Conservation (phyloP, 2,329 filamentous ascomycete species). For the Paramyrothecium sp. region DNA sequence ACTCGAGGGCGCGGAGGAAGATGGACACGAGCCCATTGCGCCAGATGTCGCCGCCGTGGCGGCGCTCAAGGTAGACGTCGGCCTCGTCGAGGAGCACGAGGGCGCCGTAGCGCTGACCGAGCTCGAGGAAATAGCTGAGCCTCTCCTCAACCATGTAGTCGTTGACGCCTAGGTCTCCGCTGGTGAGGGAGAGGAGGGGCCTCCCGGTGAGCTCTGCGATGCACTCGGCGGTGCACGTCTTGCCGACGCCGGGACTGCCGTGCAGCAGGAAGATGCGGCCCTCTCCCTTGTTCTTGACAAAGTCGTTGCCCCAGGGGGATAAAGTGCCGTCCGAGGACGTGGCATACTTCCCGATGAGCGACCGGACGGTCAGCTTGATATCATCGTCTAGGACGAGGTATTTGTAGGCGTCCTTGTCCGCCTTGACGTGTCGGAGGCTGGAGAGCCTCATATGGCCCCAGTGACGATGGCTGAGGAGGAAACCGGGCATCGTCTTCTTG, state of each 20-base stretch:
- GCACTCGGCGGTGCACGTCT: conserved; percentile 56
- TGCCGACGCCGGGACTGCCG: conserved; percentile 54
- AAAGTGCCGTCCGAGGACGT: conserved; percentile 33
- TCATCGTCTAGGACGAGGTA: conserved; percentile 48
- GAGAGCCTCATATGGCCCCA: conserved; percentile 43
- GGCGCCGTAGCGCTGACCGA: conserved; percentile 48
- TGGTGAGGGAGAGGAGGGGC: conserved; percentile 50
- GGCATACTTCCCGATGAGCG: conserved; percentile 46
- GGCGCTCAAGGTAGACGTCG: conserved; percentile 58
- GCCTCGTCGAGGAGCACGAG: conserved; percentile 59
- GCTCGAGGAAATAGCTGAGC: conserved; percentile 45
- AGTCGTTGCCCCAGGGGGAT: conserved; percentile 43
- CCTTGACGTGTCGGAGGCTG: conserved; percentile 35
- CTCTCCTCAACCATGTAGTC: conserved; percentile 37
- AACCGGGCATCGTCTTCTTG: conserved; percentile 43
- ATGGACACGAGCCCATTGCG: conserved; percentile 48
- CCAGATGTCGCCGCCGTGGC: conserved; percentile 39
- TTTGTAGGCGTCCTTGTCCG: conserved; percentile 48
- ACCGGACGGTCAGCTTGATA: conserved; percentile 45
- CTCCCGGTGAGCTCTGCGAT: conserved; percentile 49
- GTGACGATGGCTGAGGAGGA: conserved; percentile 41
- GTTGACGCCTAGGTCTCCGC: conserved; percentile 44
- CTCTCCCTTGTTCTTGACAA: conserved; percentile 49
- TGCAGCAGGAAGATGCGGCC: conserved; percentile 51
- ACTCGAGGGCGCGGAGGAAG: conserved; percentile 50